A percentile compares a stretch with the other conserved stretches of the same genome.
phyloP scores from a whole-genome alignment of 2,329 filamentous ascomycete genomes.

The Cercospora zeina region DNA sequence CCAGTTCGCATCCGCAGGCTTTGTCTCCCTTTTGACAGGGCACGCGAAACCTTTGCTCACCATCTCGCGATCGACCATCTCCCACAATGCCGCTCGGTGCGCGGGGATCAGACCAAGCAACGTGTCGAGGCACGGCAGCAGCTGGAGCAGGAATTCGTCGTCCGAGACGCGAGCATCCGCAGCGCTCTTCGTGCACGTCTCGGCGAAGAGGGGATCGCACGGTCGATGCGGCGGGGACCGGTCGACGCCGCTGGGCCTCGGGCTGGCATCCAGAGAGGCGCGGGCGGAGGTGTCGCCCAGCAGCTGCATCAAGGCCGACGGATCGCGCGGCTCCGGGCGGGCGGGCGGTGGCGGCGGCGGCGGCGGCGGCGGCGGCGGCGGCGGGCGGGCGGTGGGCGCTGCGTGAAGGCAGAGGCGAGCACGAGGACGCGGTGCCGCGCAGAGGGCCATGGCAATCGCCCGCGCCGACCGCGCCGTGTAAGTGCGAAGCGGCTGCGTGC shows the following conservation, averaged over 20 bases:
- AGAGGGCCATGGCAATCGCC: conserved; percentile 73
- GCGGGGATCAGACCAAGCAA: conserved; percentile 19
- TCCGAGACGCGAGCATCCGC: conserved; percentile 7
- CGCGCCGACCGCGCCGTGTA: conserved; percentile 79
- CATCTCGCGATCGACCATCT: conserved; percentile 25
- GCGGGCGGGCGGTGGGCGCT: not conserved
- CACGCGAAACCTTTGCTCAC: conserved; percentile 27
- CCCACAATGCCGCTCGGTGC: conserved; percentile 19
- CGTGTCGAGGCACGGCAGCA: conserved; percentile 18
- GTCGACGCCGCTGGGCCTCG: not conserved
- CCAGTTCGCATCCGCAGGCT: conserved; percentile 23
- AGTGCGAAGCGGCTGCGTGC: conserved; percentile 65
- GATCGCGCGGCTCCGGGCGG: conserved; percentile 45
- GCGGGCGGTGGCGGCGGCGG: not conserved
- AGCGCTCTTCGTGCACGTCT: not conserved
- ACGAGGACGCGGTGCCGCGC: conserved; percentile 72
- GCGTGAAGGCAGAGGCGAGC: conserved; percentile 60
- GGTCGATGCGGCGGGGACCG: not conserved
- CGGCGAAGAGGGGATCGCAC: not conserved
- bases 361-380: not conserved
- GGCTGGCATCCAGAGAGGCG: not conserved
- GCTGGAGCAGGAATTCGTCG: conserved; percentile 11
- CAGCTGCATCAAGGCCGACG: conserved; percentile 61
- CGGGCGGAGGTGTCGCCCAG: conserved; percentile 43
- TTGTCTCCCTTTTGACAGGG: conserved; percentile 19